Conservation (phyloP, 2,329 filamentous ascomycete genomes). For the Talaromyces sp. region DNA sequence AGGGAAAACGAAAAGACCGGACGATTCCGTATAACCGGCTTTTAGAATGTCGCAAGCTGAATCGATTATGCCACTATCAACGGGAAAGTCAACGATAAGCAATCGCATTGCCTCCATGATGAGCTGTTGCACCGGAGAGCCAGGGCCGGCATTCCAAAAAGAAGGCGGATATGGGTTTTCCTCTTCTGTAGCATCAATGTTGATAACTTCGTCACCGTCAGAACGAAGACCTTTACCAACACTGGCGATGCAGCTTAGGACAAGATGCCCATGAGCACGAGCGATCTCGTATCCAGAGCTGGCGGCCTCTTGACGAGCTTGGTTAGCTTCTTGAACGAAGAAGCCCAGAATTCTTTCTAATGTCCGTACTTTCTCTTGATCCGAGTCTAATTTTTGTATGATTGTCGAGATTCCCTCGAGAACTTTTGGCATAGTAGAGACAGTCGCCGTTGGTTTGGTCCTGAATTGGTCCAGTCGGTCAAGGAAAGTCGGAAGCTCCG, state of each 20-base stretch:
- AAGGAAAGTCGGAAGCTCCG: conserved; percentile 48
- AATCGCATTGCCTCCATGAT: conserved; percentile 46
- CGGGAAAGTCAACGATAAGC: conserved; percentile 43
- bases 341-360: conserved; percentile 43
- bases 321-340: conserved; percentile 39
- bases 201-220: conserved; percentile 40
- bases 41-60: conserved; percentile 50
- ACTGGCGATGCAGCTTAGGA: conserved; percentile 45
- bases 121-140: conserved; percentile 34
- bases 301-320: conserved; percentile 35
- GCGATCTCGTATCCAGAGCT: conserved; percentile 38
- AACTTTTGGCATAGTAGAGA: conserved; percentile 45
- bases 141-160: conserved; percentile 43
- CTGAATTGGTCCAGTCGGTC: conserved; percentile 45
- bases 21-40: conserved; percentile 49
- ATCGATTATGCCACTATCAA: conserved; percentile 47
- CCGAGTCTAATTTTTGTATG: conserved; percentile 43
- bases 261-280: conserved; percentile 36
- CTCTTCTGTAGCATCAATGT: conserved; percentile 31
- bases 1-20: conserved; percentile 48
- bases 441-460: conserved; percentile 38
- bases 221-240: conserved; percentile 44
- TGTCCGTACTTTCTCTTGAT: conserved; percentile 44
- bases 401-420: conserved; percentile 50
- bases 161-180: conserved; percentile 33